A percentile compares a stretch with the other conserved stretches of the same genome.
These are phyloP conservation scores for Trichoderma atroviride DNA, from an alignment of 2,329 filamentous ascomycete genomes.

Conservation along the genomic window DNA sequence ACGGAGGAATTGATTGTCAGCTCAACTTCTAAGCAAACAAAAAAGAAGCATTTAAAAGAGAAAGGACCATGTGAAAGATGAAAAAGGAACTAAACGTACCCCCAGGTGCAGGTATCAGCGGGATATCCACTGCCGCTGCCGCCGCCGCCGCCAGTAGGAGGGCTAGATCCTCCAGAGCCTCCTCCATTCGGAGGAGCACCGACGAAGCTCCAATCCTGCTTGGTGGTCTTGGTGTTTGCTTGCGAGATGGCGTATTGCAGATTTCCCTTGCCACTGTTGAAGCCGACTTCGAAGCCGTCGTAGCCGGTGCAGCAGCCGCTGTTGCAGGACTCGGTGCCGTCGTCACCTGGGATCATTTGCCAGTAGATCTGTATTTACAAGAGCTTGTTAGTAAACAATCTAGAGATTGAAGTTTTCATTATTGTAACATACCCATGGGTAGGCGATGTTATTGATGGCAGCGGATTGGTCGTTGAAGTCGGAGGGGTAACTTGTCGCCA, in stretches of 20 bases:
- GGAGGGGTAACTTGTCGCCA: background rate
- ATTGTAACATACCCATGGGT: slow-evolving; percentile 7
- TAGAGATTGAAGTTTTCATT: background rate
- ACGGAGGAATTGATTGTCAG: background rate
- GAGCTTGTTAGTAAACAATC: background rate
- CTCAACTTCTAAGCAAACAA: background rate
- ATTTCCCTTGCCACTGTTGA: slow-evolving; percentile 19
- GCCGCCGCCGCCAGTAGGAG: background rate
- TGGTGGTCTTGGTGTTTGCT: slow-evolving; percentile 13
- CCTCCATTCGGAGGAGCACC: background rate
- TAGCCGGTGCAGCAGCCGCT: slow-evolving; percentile 7
- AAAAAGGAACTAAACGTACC: background rate
- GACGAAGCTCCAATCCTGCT: slow-evolving; percentile 16
- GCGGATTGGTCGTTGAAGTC: background rate
- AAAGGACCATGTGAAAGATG: background rate
- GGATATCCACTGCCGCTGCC: background rate
- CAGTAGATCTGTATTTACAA: background rate
- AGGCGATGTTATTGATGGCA: background rate
- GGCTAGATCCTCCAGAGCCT: background rate
- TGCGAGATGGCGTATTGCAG: background rate
- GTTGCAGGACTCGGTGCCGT: background rate
- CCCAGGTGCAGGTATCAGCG: slow-evolving; percentile 8
- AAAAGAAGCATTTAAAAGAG: background rate
- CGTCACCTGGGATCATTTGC: slow-evolving; percentile 7
- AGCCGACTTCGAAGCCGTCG: slow-evolving; percentile 12